phyloP scores from a whole-genome alignment of 805 yeast species.

The Candida sithepensis region DNA sequence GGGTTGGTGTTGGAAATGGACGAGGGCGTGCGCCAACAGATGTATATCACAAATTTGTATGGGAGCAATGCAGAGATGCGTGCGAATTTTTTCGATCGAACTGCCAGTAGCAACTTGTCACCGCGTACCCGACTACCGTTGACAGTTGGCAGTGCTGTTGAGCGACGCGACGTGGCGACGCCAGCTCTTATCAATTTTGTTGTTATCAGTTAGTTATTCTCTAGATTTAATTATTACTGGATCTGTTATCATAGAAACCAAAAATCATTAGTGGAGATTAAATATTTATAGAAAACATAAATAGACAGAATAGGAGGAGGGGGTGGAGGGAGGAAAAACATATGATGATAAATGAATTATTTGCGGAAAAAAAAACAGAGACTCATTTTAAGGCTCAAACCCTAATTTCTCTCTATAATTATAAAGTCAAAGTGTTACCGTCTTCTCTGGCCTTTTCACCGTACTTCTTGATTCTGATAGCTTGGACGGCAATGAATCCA shows the following conservation, averaged over 20 bases:
- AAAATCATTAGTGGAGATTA: neutral
- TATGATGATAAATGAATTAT: neutral
- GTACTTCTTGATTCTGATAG: slow-evolving; percentile 96
- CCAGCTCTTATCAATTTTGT: too few relatives aligned
- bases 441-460: slow-evolving; percentile 92
- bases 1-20: slow-evolving; percentile 1
- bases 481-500: slow-evolving; percentile 97
- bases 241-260: too few relatives aligned
- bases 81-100: neutral
- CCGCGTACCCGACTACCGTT: too few relatives aligned
- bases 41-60: too few relatives aligned
- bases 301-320: neutral
- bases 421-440: slow-evolving; percentile 50
- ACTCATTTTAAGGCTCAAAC: too few relatives aligned
- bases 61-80: neutral
- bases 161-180: too few relatives aligned
- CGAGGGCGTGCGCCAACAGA: neutral
- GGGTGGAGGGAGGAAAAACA: neutral
- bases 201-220: too few relatives aligned
- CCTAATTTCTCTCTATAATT: slow-evolving; percentile 30
- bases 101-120: too few relatives aligned
- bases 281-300: neutral
- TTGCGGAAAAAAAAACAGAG: neutral
- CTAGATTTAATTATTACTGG: too few relatives aligned
- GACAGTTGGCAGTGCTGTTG: too few relatives aligned